Evolutionary conservation across 2,329 filamentous ascomycete genomes (phyloP).

Genomic region (Sclerotinia minor): DNA sequence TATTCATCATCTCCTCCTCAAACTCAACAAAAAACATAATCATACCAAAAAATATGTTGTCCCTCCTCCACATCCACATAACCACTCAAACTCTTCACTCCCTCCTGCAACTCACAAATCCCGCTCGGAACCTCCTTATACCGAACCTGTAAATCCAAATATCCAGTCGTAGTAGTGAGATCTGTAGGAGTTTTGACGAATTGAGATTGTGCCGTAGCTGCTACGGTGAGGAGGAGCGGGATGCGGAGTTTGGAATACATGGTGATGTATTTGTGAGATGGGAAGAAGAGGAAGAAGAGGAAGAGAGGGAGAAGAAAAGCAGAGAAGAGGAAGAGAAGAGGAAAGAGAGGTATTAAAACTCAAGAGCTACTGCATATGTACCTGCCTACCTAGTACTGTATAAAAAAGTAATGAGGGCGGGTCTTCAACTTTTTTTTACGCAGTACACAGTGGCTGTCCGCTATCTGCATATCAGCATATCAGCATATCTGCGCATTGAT

Average conservation of each 20-base stretch:
- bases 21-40: neutral
- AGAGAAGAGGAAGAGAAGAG: too few relatives aligned
- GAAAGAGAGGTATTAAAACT: too few relatives aligned
- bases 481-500: too few relatives aligned
- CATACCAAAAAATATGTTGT: slow-evolving; percentile 45
- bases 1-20: too few relatives aligned
- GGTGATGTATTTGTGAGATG: neutral
- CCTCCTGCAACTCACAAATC: slow-evolving; percentile 48
- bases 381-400: too few relatives aligned
- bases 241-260: slow-evolving; percentile 18
- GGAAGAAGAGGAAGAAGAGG: neutral
- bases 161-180: slow-evolving; percentile 43
- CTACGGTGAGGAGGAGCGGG: neutral
- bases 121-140: slow-evolving; percentile 51
- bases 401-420: too few relatives aligned
- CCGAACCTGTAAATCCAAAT: slow-evolving; percentile 46
- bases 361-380: neutral
- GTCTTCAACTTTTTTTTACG: too few relatives aligned
- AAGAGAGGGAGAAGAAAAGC: too few relatives aligned
- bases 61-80: slow-evolving; percentile 47
- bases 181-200: slow-evolving; percentile 45
- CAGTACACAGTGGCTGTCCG: too few relatives aligned
- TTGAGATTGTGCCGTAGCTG: slow-evolving; percentile 34
- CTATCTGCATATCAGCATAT: neutral
- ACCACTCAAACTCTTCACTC: slow-evolving; percentile 47